Evolutionary conservation across 805 yeast genomes (phyloP).

Genomic region (Teunomyces gatunensis): DNA sequence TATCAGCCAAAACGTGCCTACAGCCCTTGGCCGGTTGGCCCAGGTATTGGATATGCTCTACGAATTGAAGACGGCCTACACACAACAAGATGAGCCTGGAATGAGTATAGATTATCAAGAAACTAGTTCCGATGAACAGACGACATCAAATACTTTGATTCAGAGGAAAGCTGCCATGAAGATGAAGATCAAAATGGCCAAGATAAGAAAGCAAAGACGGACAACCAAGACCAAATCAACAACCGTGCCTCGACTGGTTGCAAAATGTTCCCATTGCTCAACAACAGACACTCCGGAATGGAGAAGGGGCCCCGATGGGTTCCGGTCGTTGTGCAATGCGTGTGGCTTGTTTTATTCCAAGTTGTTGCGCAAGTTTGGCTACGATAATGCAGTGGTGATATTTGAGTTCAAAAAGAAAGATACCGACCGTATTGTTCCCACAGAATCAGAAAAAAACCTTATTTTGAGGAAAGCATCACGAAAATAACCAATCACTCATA

Average conservation of each 20-base stretch:
- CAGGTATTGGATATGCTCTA: slow-evolving; percentile 1
- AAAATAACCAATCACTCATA: slow-evolving; percentile 13
- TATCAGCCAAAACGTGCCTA: background rate
- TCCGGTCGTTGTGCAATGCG: slow-evolving; percentile 83
- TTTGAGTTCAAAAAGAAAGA: slow-evolving; percentile 6
- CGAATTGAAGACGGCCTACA: background rate
- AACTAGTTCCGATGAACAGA: background rate
- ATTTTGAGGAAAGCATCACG: background rate
- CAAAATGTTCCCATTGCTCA: slow-evolving; percentile 56
- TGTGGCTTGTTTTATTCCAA: slow-evolving; percentile 81
- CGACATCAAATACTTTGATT: background rate
- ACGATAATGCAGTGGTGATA: slow-evolving; percentile 33
- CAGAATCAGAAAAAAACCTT: slow-evolving; percentile 4
- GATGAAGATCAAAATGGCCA: slow-evolving; percentile 1
- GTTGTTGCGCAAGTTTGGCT: slow-evolving; percentile 48
- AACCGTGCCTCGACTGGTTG: background rate
- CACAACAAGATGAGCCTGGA: background rate
- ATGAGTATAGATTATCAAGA: background rate
- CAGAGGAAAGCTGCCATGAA: background rate
- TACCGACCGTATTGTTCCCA: slow-evolving; percentile 11
- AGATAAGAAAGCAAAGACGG: background rate
- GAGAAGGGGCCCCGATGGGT: slow-evolving; percentile 87
- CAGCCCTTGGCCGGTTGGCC: slow-evolving; percentile 1
- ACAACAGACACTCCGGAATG: slow-evolving; percentile 83
- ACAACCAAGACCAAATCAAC: background rate